A percentile compares a stretch with the other conserved stretches of the same genome.
phyloP scores from a whole-genome alignment of 306 rosid genomes.

The Hippophae gyantsensis region DNA sequence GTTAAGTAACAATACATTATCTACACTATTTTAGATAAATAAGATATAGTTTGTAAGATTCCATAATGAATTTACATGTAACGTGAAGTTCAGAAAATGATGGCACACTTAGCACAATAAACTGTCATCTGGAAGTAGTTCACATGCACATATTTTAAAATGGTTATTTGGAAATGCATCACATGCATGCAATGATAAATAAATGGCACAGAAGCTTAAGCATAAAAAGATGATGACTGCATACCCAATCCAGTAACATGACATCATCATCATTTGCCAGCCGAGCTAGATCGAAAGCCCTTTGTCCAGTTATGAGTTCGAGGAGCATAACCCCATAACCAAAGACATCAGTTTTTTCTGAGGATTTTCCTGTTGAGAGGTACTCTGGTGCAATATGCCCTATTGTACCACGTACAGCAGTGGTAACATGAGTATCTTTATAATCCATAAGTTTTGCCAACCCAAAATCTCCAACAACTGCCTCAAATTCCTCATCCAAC shows the following conservation, averaged over 20 bases:
- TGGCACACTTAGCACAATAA: too few species aligned
- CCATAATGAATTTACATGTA: too few species aligned
- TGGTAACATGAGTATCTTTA: slow-evolving; percentile 88
- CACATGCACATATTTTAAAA: too few species aligned
- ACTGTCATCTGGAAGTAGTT: too few species aligned
- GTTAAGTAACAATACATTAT: too few species aligned
- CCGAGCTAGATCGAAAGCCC: slow-evolving; percentile 94
- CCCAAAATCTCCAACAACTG: slow-evolving; percentile 94
- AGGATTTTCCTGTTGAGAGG: slow-evolving; percentile 85
- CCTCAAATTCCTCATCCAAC: slow-evolving; percentile 88
- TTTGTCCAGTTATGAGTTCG: slow-evolving; percentile 89
- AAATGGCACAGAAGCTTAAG: neutral
- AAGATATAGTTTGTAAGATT: too few species aligned
- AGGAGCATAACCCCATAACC: slow-evolving; percentile 99
- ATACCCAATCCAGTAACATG: slow-evolving; percentile 93
- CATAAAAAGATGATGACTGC: slow-evolving; percentile 8
- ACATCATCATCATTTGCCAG: slow-evolving; percentile 84
- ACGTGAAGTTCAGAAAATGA: too few species aligned
- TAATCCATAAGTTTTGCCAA: slow-evolving; percentile 89
- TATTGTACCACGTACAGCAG: slow-evolving; percentile 87
- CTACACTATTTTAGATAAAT: too few species aligned
- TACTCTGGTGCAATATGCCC: slow-evolving; percentile 97
- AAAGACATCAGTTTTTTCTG: slow-evolving; percentile 92
- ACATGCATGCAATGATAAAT: too few species aligned
- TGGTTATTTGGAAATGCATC: too few species aligned